Base-by-base conservation (phyloP, 176 grass and related monocot species). In the Triticum turgidum region DNA sequence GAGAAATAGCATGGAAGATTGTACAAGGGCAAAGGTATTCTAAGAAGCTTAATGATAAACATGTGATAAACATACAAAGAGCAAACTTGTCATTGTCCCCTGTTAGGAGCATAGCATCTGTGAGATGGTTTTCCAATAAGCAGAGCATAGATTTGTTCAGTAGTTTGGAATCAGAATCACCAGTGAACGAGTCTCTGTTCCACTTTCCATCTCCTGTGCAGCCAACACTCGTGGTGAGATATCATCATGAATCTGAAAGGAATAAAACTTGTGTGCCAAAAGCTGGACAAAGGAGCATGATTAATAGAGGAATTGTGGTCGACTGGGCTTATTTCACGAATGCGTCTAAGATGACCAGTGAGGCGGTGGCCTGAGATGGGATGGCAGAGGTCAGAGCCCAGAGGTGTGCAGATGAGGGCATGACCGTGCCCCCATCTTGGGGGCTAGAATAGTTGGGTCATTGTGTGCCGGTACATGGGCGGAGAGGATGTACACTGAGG, bases 211-310 rank as follows among this genome's bases (percentile, higher is more conserved):
- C 92, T 34, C 86, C 88, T 73, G 86, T 94, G 32, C 86, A 92
- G 42, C 88, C 88, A 47, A 86, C 92, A 83, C 92, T 87, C 20
- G 47, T 72, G 65, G 82, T 94, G 54, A 92, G 88, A 81, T 97
- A 97, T 42, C 79, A 90, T 86, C 79, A 90, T 86, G 89, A 90
- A 9, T 76, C 83, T 80, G 91, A 90, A n/a, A 93, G 78, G 47
- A 88, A 92, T 70, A 92, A 87, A 88, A 69, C 71, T 45, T 90
- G 92, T 83, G 64, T 70, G 13, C 92, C 94, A 49, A 73, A 71
- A 18, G 86, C 88, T 38, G 92, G 94, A 73, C 89, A 92, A 41
- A 87, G 94, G 91, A 93, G 93, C 79, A 97, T 97, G 91, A 90
- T 92, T 34, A 76, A 92, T 72, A 92, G 90, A 51, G 89, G 87